phyloP scores from a whole-genome alignment of 1,284 basidiomycete species.

The Malassezia vespertilionis region DNA sequence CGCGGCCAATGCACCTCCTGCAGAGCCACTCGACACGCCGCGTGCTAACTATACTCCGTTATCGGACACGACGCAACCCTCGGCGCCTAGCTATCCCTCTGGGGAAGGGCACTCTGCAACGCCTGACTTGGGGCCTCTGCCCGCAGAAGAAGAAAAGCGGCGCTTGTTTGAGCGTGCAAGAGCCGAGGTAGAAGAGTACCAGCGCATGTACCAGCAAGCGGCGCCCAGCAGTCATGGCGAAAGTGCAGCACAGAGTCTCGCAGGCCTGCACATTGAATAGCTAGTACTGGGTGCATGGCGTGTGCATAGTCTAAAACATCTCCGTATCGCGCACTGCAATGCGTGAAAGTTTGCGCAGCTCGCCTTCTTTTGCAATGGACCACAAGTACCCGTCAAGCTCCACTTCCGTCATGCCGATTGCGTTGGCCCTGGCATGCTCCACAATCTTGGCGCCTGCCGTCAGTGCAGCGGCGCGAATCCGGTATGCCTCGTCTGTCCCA shows the following conservation, averaged over 20 bases:
- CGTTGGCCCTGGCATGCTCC: slow-evolving; percentile 14
- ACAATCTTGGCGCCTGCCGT: slow-evolving; percentile 25
- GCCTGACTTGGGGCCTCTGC: slow-evolving; percentile 17
- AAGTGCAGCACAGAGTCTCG: slow-evolving; percentile 1
- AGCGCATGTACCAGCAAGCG: slow-evolving; percentile 15
- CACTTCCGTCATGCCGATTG: slow-evolving; percentile 22
- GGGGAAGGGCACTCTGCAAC: not conserved
- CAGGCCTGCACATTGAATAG: not conserved
- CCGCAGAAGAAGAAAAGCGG: slow-evolving; percentile 40
- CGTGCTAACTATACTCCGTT: too few relatives aligned
- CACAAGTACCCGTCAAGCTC: slow-evolving; percentile 43
- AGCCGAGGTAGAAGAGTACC: slow-evolving; percentile 40
- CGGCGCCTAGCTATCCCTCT: not conserved
- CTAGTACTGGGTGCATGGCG: too few relatives aligned
- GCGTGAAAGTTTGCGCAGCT: slow-evolving; percentile 28
- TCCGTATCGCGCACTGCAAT: slow-evolving; percentile 24
- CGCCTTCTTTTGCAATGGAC: slow-evolving; percentile 31
- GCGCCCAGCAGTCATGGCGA: too few relatives aligned
- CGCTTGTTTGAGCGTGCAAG: slow-evolving; percentile 35
- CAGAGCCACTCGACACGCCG: slow-evolving; percentile 4
- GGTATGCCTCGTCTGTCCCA: slow-evolving; percentile 28
- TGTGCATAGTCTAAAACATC: too few relatives aligned
- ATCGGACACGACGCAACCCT: slow-evolving; percentile 10
- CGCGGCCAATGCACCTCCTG: slow-evolving; percentile 4
- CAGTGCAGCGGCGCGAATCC: slow-evolving; percentile 29